Conservation (phyloP, 805 yeast genomes). For the Candida railenensis region DNA sequence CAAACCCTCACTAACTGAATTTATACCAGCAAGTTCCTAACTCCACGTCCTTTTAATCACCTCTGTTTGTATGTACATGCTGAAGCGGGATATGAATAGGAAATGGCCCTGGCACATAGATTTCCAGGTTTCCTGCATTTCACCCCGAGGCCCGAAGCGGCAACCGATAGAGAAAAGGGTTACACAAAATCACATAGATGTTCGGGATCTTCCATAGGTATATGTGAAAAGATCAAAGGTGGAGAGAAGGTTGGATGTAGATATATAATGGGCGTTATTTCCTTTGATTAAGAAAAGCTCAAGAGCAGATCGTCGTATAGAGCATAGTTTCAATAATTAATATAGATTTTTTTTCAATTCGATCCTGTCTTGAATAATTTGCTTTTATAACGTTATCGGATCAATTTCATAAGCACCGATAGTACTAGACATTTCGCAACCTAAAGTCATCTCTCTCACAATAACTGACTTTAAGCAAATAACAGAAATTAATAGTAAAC, state of each 20-base stretch:
- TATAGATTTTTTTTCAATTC: no score
- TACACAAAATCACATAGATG: background rate
- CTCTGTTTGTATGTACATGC: background rate
- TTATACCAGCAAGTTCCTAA: background rate
- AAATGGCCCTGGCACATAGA: background rate
- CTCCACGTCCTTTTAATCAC: background rate
- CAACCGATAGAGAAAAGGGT: conserved; percentile 5
- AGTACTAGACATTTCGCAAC: background rate
- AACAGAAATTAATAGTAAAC: no score
- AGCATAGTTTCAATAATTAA: no score
- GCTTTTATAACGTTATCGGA: no score
- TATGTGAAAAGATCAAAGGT: no score
- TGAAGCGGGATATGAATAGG: background rate
- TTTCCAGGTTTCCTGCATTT: background rate
- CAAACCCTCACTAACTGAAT: background rate
- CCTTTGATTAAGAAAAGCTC: background rate
- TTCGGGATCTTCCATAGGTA: conserved; percentile 4
- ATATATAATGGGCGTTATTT: background rate
- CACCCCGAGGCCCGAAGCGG: conserved; percentile 8
- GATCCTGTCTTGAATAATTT: no score
- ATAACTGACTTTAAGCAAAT: background rate
- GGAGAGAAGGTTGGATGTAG: background rate
- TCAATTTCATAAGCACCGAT: background rate
- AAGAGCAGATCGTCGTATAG: background rate
- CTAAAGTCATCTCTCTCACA: background rate